Conservation (phyloP, 441 rosid species). For the Bruguiera hainesii region DNA sequence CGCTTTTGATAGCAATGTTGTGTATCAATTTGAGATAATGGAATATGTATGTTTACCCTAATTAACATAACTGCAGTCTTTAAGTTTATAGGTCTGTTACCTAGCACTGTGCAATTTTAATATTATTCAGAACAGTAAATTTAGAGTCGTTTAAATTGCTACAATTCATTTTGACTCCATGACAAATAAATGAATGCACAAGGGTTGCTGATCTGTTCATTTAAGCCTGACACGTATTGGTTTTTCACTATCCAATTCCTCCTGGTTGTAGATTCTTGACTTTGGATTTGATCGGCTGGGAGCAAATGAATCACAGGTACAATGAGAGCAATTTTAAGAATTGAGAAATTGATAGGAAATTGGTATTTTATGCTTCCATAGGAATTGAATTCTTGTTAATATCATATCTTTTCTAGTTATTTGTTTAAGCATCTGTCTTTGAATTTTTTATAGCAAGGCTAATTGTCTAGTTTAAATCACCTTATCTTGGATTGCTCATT, state of each 20-base stretch:
- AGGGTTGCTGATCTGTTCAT: conserved; percentile 1
- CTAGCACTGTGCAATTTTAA: background rate
- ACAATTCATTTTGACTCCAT: too few relatives aligned
- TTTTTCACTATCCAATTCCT: conserved; percentile 9
- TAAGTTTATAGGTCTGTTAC: too few relatives aligned
- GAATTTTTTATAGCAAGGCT: too few relatives aligned
- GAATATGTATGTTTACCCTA: conserved; percentile 63
- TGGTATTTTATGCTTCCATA: too few relatives aligned
- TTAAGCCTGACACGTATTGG: background rate
- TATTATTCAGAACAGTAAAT: background rate
- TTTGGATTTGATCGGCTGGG: conserved; percentile 90
- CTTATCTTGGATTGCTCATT: background rate
- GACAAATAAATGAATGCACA: background rate
- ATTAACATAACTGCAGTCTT: too few relatives aligned
- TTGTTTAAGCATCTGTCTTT: background rate
- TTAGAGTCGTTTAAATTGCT: too few relatives aligned
- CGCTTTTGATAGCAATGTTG: conserved; percentile 82
- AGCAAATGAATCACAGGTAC: conserved; percentile 75
- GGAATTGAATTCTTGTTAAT: too few relatives aligned
- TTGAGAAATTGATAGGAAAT: background rate
- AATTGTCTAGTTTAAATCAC: background rate
- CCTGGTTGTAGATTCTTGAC: conserved; percentile 66
- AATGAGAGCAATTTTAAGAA: conserved; percentile 7
- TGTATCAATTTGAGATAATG: conserved; percentile 89
- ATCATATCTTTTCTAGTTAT: too few relatives aligned